phyloP scores from a whole-genome alignment of 805 yeast genomes.

The Candida maris region DNA sequence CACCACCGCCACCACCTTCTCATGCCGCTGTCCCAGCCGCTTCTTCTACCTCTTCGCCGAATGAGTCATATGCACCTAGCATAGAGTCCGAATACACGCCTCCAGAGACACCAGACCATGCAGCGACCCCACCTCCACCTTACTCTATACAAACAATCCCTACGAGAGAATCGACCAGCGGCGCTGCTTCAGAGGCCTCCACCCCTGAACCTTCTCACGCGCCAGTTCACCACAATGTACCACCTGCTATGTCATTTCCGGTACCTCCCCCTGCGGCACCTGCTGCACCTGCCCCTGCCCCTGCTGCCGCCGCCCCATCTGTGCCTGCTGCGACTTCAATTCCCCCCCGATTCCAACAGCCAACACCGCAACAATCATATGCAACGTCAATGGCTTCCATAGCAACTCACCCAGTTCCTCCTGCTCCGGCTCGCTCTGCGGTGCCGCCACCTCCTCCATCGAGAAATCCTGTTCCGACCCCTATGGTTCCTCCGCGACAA shows the following conservation, averaged over 20 bases:
- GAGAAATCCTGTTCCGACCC: slow-evolving; percentile 34
- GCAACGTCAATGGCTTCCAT: not conserved
- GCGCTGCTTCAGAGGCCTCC: slow-evolving; percentile 22
- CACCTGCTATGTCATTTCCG: slow-evolving; percentile 2
- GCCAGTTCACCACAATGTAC: slow-evolving; percentile 1
- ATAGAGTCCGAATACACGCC: slow-evolving; percentile 6
- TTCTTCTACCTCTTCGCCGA: slow-evolving; percentile 10
- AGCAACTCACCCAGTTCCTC: slow-evolving; percentile 13
- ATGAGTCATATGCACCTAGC: slow-evolving; percentile 9
- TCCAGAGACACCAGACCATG: too few relatives aligned
- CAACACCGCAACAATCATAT: too few relatives aligned
- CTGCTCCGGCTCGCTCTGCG: slow-evolving; percentile 23
- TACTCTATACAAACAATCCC: too few relatives aligned
- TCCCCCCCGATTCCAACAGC: slow-evolving; percentile 8
- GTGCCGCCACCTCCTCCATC: slow-evolving; percentile 31
- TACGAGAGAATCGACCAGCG: not conserved
- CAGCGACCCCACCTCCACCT: slow-evolving; percentile 11
- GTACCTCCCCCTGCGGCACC: too few relatives aligned
- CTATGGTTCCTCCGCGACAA: slow-evolving; percentile 27
- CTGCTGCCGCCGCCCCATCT: slow-evolving; percentile 10
- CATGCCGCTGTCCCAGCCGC: slow-evolving; percentile 23
- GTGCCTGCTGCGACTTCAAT: slow-evolving; percentile 7
- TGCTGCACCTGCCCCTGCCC: slow-evolving; percentile 14
- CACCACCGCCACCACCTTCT: slow-evolving; percentile 39
- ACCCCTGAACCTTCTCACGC: slow-evolving; percentile 31